These are phyloP conservation scores for Amphicarpaea edgeworthii DNA, from an alignment of 306 rosid genomes.

Conservation along the genomic window DNA sequence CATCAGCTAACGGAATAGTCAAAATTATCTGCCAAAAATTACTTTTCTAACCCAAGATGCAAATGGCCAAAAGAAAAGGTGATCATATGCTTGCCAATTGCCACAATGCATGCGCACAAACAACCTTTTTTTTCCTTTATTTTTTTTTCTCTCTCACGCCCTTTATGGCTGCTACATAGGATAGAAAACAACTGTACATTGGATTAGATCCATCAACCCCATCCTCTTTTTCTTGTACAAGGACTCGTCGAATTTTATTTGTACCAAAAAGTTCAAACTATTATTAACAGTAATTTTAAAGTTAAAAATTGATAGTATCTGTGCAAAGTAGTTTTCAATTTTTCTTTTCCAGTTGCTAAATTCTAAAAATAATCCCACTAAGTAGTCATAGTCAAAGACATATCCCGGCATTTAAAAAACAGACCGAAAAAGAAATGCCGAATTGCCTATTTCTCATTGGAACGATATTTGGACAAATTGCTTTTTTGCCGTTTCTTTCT, in stretches of 20 bases:
- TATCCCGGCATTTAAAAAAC: slow-evolving; percentile 17
- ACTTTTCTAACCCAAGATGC: slow-evolving; percentile 39
- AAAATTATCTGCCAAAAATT: slow-evolving; percentile 49
- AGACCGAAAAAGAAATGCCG: slow-evolving; percentile 29
- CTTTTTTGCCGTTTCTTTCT: background rate
- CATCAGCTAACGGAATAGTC: slow-evolving; percentile 53
- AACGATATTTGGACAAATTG: slow-evolving; percentile 16
- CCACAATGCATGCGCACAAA: slow-evolving; percentile 47
- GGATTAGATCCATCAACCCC: slow-evolving; percentile 44
- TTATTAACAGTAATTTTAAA: slow-evolving; percentile 4
- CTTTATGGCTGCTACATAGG: slow-evolving; percentile 39
- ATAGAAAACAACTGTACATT: slow-evolving; percentile 43
- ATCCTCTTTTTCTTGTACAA: slow-evolving; percentile 39
- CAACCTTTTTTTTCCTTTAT: slow-evolving; percentile 28
- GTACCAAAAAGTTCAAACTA: slow-evolving; percentile 29
- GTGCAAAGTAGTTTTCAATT: background rate
- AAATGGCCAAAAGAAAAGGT: slow-evolving; percentile 47
- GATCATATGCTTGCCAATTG: slow-evolving; percentile 44
- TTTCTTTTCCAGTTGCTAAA: background rate
- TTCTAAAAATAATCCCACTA: slow-evolving; percentile 14
- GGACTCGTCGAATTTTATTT: slow-evolving; percentile 31
- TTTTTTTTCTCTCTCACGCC: slow-evolving; percentile 28
- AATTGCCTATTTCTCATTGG: slow-evolving; percentile 35
- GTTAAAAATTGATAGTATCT: background rate
- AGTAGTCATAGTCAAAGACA: slow-evolving; percentile 42